A percentile compares a stretch with the other conserved stretches of the same genome.
These are phyloP conservation scores for Trifolium subterraneum DNA, from an alignment of 306 rosid genomes.

Conservation along the genomic window DNA sequence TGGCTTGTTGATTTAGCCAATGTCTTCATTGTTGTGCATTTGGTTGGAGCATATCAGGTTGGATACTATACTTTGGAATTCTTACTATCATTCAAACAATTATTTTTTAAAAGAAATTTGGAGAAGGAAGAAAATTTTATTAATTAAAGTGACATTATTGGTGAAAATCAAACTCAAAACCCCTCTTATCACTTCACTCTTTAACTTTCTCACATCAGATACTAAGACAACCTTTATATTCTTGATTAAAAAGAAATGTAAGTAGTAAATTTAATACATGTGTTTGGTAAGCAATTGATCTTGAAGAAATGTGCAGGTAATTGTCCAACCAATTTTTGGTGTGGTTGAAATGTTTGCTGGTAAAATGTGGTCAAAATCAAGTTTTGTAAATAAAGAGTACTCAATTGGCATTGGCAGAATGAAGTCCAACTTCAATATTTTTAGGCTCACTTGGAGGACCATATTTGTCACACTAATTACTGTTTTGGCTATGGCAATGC, in stretches of 20 bases:
- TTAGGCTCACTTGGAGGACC: slow-evolving; percentile 33
- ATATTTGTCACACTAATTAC: slow-evolving; percentile 24
- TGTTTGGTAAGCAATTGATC: neutral
- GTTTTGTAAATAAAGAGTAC: neutral
- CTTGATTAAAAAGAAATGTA: too few relatives aligned
- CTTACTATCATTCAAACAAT: too few relatives aligned
- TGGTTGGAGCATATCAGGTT: slow-evolving; percentile 76
- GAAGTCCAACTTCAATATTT: neutral
- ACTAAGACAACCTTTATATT: too few relatives aligned
- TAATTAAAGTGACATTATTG: too few relatives aligned
- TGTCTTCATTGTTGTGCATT: slow-evolving; percentile 59
- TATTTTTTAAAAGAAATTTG: too few relatives aligned
- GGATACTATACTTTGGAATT: neutral
- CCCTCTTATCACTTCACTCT: too few relatives aligned
- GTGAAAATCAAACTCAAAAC: too few relatives aligned
- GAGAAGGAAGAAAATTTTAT: too few relatives aligned
- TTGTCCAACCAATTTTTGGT: slow-evolving; percentile 36
- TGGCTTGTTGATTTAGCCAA: slow-evolving; percentile 69
- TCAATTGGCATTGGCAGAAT: neutral
- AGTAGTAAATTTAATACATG: too few relatives aligned
- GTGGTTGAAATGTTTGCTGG: slow-evolving; percentile 9
- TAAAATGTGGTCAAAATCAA: slow-evolving; percentile 30
- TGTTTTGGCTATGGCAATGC: slow-evolving; percentile 37
- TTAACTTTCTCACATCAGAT: too few relatives aligned
- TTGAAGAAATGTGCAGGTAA: slow-evolving; percentile 10